phyloP scores from a whole-genome alignment of 2,329 filamentous ascomycete genomes.

The Penicillium sp. region DNA sequence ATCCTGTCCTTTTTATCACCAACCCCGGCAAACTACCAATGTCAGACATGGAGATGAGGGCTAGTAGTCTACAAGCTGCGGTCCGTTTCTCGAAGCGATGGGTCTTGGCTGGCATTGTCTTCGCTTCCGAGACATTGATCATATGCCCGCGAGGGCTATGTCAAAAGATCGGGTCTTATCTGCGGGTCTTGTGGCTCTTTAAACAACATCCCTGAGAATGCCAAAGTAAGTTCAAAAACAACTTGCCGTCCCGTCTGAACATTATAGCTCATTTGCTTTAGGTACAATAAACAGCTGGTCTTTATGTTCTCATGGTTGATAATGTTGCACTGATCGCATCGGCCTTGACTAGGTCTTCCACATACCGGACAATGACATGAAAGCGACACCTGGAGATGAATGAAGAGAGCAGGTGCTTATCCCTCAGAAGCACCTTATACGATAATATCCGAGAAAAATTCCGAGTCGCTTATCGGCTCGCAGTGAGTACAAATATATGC shows the following conservation, averaged over 20 bases:
- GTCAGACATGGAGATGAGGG: conserved; percentile 29
- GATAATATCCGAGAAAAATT: neutral
- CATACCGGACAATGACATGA: neutral
- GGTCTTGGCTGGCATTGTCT: conserved; percentile 38
- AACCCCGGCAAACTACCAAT: conserved; percentile 25
- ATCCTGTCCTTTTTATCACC: conserved; percentile 29
- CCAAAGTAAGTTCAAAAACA: neutral
- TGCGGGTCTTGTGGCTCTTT: conserved; percentile 37
- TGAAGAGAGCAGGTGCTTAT: neutral
- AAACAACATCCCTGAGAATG: conserved; percentile 25
- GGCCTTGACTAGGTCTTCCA: neutral
- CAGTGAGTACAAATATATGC: too few relatives aligned
- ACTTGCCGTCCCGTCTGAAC: neutral
- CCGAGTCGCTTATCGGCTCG: neutral
- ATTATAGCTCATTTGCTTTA: conserved; percentile 16
- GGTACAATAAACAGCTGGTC: conserved; percentile 21
- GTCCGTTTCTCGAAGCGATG: conserved; percentile 40
- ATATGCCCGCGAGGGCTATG: conserved; percentile 33
- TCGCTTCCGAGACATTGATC: conserved; percentile 38
- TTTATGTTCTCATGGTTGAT: conserved; percentile 24
- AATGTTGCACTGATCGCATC: conserved; percentile 19
- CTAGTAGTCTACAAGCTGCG: conserved; percentile 37
- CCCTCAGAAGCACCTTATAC: rapidly evolving
- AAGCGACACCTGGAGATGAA: neutral
- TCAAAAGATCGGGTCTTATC: conserved; percentile 33